A percentile compares a stretch with the other conserved stretches of the same genome.
Evolutionary conservation across 805 yeast species (phyloP).

Genomic region (Kodamaea jinghongensis): DNA sequence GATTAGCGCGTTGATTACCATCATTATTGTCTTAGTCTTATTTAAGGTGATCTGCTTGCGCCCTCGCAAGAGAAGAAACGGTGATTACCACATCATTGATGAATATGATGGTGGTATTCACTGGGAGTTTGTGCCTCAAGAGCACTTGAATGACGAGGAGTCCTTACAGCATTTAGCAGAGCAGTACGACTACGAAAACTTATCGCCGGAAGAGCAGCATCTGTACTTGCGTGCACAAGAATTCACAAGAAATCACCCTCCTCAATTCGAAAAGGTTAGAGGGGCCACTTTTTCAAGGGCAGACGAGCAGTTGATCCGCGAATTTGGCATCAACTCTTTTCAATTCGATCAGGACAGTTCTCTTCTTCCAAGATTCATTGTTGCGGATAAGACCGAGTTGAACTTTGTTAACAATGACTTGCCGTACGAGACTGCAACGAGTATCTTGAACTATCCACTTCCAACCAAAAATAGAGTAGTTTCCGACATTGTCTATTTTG

Average conservation of each 20-base stretch:
- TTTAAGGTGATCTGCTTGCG: not conserved
- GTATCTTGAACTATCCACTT: slow-evolving; percentile 38
- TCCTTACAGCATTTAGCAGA: slow-evolving; percentile 32
- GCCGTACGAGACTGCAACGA: slow-evolving; percentile 39
- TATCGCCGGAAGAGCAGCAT: slow-evolving; percentile 42
- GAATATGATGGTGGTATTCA: slow-evolving; percentile 9
- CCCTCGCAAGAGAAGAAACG: slow-evolving; percentile 6
- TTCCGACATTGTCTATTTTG: slow-evolving; percentile 59
- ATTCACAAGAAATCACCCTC: slow-evolving; percentile 31
- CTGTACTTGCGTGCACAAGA: slow-evolving; percentile 36
- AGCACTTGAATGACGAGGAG: slow-evolving; percentile 41
- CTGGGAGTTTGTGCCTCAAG: slow-evolving; percentile 25
- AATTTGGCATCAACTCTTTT: slow-evolving; percentile 39
- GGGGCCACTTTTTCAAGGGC: slow-evolving; percentile 33
- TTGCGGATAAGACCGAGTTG: slow-evolving; percentile 40
- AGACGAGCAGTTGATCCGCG: slow-evolving; percentile 17
- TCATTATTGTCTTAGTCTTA: not conserved
- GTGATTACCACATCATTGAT: slow-evolving; percentile 9
- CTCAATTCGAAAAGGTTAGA: slow-evolving; percentile 26
- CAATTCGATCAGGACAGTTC: slow-evolving; percentile 36
- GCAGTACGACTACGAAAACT: slow-evolving; percentile 32
- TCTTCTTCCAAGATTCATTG: slow-evolving; percentile 32
- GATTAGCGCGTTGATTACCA: slow-evolving; percentile 2
- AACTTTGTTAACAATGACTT: slow-evolving; percentile 34
- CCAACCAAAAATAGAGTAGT: slow-evolving; percentile 33